These are phyloP conservation scores for Arthonia radiata DNA, from an alignment of 495 filamentous ascomycete species.

Conservation along the genomic window DNA sequence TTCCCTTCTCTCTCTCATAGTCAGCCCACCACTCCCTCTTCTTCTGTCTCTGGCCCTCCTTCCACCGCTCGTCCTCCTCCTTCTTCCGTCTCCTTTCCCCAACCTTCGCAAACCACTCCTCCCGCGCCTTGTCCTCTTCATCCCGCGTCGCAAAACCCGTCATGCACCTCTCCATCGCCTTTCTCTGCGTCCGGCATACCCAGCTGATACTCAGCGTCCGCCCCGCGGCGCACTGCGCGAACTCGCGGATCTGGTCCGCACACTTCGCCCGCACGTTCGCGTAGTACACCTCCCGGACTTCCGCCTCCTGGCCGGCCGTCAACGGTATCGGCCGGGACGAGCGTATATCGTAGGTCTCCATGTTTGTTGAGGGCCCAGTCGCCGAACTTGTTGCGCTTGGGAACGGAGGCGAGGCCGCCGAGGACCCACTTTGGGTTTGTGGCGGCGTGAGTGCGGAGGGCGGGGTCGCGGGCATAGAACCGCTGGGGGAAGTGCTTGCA, in stretches of 20 bases:
- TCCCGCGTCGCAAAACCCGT: slow-evolving; percentile 53
- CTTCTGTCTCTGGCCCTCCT: slow-evolving; percentile 17
- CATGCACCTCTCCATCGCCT: slow-evolving; percentile 89
- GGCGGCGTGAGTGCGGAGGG: too few species aligned
- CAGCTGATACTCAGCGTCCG: slow-evolving; percentile 70
- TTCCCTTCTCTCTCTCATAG: slow-evolving; percentile 15
- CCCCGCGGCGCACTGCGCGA: slow-evolving; percentile 68
- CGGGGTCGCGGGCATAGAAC: too few species aligned
- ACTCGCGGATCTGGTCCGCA: slow-evolving; percentile 63
- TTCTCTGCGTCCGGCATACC: slow-evolving; percentile 51
- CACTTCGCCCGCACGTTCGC: slow-evolving; percentile 59
- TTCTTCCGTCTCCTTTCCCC: slow-evolving; percentile 37
- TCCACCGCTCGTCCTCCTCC: slow-evolving; percentile 31
- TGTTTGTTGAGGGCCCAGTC: too few species aligned
- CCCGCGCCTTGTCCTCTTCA: slow-evolving; percentile 68
- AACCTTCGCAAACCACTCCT: slow-evolving; percentile 71
- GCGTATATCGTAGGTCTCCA: background rate
- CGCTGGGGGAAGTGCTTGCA: too few species aligned
- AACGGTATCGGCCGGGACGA: slow-evolving; percentile 60
- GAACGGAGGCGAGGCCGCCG: too few species aligned
- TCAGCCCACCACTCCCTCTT: slow-evolving; percentile 29
- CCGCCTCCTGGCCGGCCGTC: slow-evolving; percentile 69
- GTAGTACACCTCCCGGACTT: slow-evolving; percentile 77
- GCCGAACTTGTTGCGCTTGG: too few species aligned
- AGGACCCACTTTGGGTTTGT: too few species aligned